Base-by-base conservation (phyloP, 768 basidiomycete species). In the Cyathus striatus region DNA sequence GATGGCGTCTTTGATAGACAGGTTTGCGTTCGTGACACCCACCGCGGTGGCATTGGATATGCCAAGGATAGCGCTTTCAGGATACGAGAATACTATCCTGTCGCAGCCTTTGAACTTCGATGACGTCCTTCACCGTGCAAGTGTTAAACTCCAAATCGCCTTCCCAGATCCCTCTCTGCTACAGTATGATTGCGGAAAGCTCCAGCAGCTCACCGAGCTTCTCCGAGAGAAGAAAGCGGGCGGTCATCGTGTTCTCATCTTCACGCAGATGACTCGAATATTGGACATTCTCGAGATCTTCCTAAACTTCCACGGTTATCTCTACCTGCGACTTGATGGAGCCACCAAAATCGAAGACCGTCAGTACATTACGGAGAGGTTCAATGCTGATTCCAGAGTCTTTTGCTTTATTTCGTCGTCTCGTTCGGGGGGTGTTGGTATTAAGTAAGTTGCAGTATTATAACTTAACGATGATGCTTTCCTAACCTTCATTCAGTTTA, bases 181-280 rank as follows among this genome's bases (percentile, higher is more conserved):
- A 5, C 93, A 96, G 57, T 96, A 92, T 59, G 94, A 98, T 60
- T 96, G 94, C 54, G 94, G 94, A 35, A 98, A 98, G 57, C 75
- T 98, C 10, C 94, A 96, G 54, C 76, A 82, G 44, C 77, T 98
- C 6, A 77, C 81, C n/a, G 68, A 66, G 20, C 68, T 98, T 21
- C 70, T 98, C 7, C 79, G 90, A 35, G 79, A 88, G 60, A 87
- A 81, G 62, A 91, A 93, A 57, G 78, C 81, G 0, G 90, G 81
- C 5, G 91, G 92, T 0, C 93, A 96, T 58, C 86, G 94, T 5
- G 75, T 89, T 20, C 73, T 98, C 37, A 94, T 98, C 49, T 98
- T 98, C 64, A 97, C 94, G 0, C 94, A 98, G 55, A 97, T 97
- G 94, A 95, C 94, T 23, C 75, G 76, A 46, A 84, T 98, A 23